Evolutionary conservation across 345 rosid species (phyloP).

Genomic region (Bretschneidera sinensis): DNA sequence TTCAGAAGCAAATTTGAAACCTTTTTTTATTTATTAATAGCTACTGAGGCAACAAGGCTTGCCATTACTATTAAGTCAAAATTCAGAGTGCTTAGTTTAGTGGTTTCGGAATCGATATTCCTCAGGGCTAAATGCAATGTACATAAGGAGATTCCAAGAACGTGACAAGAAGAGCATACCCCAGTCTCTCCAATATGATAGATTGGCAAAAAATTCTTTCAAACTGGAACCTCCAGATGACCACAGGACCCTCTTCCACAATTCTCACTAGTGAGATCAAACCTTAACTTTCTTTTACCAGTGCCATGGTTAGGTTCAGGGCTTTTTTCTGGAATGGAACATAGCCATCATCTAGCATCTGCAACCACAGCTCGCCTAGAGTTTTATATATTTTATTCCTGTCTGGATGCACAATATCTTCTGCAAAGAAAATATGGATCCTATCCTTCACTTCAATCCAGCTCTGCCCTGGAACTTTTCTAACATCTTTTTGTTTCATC

Average conservation of each 20-base stretch:
- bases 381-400: conserved; percentile 39
- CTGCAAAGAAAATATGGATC: conserved; percentile 56
- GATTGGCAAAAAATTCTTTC: background rate
- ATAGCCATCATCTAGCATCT: conserved; percentile 38
- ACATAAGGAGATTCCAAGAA: background rate
- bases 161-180: background rate
- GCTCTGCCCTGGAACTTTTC: conserved; percentile 74
- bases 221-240: too few relatives aligned
- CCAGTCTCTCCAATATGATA: background rate
- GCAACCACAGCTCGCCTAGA: conserved; percentile 38
- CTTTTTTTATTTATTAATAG: background rate
- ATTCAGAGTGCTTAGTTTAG: too few relatives aligned
- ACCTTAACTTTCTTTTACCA: background rate
- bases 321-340: conserved; percentile 19
- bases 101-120: background rate
- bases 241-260: background rate
- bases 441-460: conserved; percentile 56
- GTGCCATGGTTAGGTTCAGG: conserved; percentile 5
- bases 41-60: background rate
- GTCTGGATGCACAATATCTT: conserved; percentile 59
- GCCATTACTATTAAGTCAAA: background rate
- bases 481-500: conserved; percentile 52
- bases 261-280: background rate
- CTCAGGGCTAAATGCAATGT: background rate
- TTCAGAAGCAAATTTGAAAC: background rate